phyloP scores from a whole-genome alignment of 345 rosid species.

The Eucalyptus albens region DNA sequence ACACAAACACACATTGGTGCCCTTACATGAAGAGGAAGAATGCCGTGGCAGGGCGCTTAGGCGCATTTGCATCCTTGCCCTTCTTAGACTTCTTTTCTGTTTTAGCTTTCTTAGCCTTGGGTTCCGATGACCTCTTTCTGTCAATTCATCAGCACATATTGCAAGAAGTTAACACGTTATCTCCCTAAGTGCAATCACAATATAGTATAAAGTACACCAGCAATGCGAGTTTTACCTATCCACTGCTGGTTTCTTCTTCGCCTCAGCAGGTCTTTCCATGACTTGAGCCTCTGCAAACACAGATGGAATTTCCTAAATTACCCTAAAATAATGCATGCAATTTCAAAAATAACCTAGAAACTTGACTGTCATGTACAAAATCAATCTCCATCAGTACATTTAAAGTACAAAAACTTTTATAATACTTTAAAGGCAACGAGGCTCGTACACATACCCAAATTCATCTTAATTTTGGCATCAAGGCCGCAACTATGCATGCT shows the following conservation, averaged over 20 bases:
- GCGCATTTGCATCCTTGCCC: slow-evolving; percentile 28
- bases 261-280: slow-evolving; percentile 50
- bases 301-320: neutral
- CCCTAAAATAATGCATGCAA: neutral
- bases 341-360: neutral
- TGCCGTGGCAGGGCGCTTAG: slow-evolving; percentile 81
- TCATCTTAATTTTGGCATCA: slow-evolving; percentile 77
- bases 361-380: neutral
- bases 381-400: neutral
- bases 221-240: slow-evolving; percentile 32
- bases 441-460: slow-evolving; percentile 26
- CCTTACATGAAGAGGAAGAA: slow-evolving; percentile 76
- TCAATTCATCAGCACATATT: neutral
- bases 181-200: neutral
- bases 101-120: slow-evolving; percentile 53
- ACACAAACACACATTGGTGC: neutral
- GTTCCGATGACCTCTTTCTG: slow-evolving; percentile 73
- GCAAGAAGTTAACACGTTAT: neutral
- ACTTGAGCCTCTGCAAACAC: slow-evolving; percentile 52
- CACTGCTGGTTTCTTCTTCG: slow-evolving; percentile 36
- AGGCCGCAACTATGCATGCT: slow-evolving; percentile 77
- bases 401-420: neutral
- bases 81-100: slow-evolving; percentile 39
- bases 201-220: neutral
- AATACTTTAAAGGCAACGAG: neutral